phyloP scores from a whole-genome alignment of 352 stramenopile species.

The Globisporangium iwayamae region DNA sequence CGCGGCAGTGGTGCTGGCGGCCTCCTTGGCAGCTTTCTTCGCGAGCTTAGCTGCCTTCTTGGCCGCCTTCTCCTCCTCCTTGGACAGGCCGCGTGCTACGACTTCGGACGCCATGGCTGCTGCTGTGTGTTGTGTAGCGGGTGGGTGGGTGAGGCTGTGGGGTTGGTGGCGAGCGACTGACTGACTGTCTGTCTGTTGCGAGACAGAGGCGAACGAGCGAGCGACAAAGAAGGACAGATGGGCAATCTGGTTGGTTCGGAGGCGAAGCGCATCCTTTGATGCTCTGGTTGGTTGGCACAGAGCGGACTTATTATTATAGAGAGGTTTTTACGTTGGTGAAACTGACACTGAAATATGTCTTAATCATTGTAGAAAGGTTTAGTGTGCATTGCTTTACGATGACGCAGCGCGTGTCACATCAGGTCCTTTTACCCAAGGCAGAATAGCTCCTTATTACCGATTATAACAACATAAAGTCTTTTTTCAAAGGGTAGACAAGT shows the following conservation, averaged over 20 bases:
- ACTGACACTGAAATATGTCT: too few species aligned
- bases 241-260: not conserved
- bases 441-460: not conserved
- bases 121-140: not conserved
- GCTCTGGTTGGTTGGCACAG: not conserved
- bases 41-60: slow-evolving; percentile 54
- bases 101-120: slow-evolving; percentile 14
- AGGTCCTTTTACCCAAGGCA: not conserved
- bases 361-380: too few species aligned
- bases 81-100: slow-evolving; percentile 34
- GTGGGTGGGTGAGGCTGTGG: slow-evolving; percentile 9
- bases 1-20: slow-evolving; percentile 16
- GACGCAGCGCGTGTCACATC: not conserved
- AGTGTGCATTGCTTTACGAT: not conserved
- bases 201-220: slow-evolving; percentile 6
- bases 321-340: too few species aligned
- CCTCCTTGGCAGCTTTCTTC: slow-evolving; percentile 48
- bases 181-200: not conserved
- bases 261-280: slow-evolving; percentile 3
- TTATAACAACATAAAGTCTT: not conserved
- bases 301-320: too few species aligned
- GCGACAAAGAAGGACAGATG: slow-evolving; percentile 1
- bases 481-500: not conserved
- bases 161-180: not conserved
- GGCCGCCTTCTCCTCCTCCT: slow-evolving; percentile 61